Evolutionary conservation across 345 rosid species (phyloP), one percentile per base, ranked within the genome.

Genomic region (Passiflora organensis): DNA sequence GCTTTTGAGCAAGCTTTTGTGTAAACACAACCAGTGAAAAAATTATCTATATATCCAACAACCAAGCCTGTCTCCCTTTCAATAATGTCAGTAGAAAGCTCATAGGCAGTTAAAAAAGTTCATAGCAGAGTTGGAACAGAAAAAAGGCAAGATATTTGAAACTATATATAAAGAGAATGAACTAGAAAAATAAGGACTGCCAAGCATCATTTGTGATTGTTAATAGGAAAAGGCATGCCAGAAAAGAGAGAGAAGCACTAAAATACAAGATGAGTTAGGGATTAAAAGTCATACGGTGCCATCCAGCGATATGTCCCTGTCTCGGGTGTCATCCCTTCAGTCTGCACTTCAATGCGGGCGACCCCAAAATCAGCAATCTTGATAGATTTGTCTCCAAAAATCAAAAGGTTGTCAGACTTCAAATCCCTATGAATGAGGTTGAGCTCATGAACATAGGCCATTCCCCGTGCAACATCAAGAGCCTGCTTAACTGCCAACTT

Each of bases 311-410:
- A 66, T 13, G 71, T 66, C 52, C 71, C 71, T 0, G 71, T 66
- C 53, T 66, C 71, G 0, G 71, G 71, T 19, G 71, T 66, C 71
- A 66, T 66, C 21, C 71, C 71, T 25, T 66, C 71, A 23, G 71
- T 66, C 57, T 66, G 71, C 43, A 66, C 71, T 44, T 66, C 71
- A 47, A 66, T 66, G 13, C 71, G 54, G 19, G 71, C 71, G 0
- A 66, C 71, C 25, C 71, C 71, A 59, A 66, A 66, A 53, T 66
- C 71, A 45, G 71, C 71, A 52, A 66, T 66, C 43, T 59, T 66
- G 36, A 66, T 66, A n/a, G 71, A 59, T 44, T 66, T 66, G 37
- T 66, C 71, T 46, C 55, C 64, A 32, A 59, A 54, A 53, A 66
- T 59, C 19, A 66, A 18, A 39, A 66, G 64, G 43, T 66, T 66